phyloP scores from a whole-genome alignment of 371 early-diverging fungal species.

The Circinella minor region DNA sequence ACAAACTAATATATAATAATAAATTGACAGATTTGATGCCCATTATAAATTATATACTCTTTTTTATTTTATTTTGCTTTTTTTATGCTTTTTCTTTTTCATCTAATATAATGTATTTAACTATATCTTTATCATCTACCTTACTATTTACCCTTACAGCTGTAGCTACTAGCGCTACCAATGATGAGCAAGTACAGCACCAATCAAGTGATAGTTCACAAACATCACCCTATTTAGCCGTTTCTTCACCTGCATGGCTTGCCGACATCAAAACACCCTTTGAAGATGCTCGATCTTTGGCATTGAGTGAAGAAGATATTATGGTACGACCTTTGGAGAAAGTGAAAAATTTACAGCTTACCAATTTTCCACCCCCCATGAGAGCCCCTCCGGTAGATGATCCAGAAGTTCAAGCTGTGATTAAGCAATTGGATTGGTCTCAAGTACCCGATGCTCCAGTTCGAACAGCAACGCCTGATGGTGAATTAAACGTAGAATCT shows the following conservation, averaged over 20 bases:
- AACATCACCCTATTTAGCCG: slow-evolving; percentile 4
- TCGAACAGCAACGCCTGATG: slow-evolving; percentile 10
- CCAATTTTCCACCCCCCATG: slow-evolving; percentile 19
- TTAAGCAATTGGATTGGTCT: slow-evolving; percentile 42
- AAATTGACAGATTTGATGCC: neutral
- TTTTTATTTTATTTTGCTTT: too few species aligned
- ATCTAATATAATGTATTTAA: neutral
- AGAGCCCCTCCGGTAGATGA: slow-evolving; percentile 25
- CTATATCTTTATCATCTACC: neutral
- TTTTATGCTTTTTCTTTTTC: neutral
- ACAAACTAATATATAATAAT: neutral
- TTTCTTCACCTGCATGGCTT: slow-evolving; percentile 26
- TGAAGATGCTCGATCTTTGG: slow-evolving; percentile 17
- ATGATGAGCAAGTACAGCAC: too few species aligned
- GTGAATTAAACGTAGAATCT: slow-evolving; percentile 4
- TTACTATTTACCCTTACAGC: too few species aligned
- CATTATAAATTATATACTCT: too few species aligned
- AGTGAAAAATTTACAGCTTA: neutral
- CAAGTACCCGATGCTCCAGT: slow-evolving; percentile 36
- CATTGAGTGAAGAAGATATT: slow-evolving; percentile 10
- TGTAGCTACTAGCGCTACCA: too few species aligned
- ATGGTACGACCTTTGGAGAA: slow-evolving; percentile 5
- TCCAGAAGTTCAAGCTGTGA: slow-evolving; percentile 38
- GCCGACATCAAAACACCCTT: slow-evolving; percentile 14
- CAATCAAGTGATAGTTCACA: neutral